phyloP scores from a whole-genome alignment of 805 yeast species.

The Teunomyces cretensis region DNA sequence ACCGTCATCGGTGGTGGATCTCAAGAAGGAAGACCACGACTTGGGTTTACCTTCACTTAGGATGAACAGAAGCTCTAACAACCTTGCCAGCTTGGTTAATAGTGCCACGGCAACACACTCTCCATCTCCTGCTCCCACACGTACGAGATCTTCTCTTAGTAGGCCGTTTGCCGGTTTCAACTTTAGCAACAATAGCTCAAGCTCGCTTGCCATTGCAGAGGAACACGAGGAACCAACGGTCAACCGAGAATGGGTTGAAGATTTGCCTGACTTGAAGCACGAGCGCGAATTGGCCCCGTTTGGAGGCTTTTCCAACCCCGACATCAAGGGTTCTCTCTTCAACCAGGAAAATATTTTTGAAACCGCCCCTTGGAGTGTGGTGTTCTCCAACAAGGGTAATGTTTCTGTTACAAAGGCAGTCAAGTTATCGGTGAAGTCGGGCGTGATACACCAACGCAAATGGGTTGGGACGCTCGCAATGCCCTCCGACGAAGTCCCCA shows the following conservation, averaged over 20 bases:
- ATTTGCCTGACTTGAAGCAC: constrained; percentile 7
- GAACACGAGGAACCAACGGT: constrained; percentile 20
- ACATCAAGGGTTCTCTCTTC: constrained; percentile 41
- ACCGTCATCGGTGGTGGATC: constrained; percentile 31
- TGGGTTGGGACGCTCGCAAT: constrained; percentile 95
- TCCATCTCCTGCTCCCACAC: constrained; percentile 9
- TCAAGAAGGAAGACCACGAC: constrained; percentile 29
- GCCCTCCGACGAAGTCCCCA: constrained; percentile 82
- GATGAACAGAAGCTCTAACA: constrained; percentile 31
- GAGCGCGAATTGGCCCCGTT: constrained; percentile 51
- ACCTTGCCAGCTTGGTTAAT: constrained; percentile 15
- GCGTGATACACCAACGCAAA: constrained; percentile 36
- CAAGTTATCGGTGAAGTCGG: constrained; percentile 47
- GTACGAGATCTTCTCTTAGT: constrained; percentile 17
- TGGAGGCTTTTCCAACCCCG: constrained; percentile 74
- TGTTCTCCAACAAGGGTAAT: constrained; percentile 72
- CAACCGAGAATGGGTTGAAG: constrained; percentile 8
- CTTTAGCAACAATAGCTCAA: constrained; percentile 26
- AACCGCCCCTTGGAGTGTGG: constrained; percentile 72
- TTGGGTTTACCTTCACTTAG: constrained; percentile 36
- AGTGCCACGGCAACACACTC: constrained; percentile 6
- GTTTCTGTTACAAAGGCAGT: constrained; percentile 88
- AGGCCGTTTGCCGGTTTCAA: constrained; percentile 17
- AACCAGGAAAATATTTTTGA: constrained; percentile 48
- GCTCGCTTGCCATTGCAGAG: constrained; percentile 32